Conservation (phyloP, 2,329 filamentous ascomycete genomes). For the Stenocarpella maydis region DNA sequence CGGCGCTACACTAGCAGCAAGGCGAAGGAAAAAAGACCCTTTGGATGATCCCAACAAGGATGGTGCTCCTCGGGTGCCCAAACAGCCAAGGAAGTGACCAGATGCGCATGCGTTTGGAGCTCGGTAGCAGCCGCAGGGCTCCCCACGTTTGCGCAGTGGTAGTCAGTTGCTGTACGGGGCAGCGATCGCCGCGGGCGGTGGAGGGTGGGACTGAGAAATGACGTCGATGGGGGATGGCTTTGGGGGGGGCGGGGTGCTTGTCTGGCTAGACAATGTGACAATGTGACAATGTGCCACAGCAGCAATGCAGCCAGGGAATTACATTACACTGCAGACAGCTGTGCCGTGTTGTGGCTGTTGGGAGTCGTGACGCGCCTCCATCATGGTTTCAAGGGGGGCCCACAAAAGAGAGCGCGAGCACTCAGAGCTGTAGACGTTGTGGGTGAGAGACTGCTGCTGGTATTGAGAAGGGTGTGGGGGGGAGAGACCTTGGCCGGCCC, state of each 20-base stretch:
- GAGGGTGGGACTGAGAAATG: constrained; percentile 1
- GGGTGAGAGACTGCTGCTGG: background rate
- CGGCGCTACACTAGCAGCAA: constrained; percentile 19
- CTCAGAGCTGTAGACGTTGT: background rate
- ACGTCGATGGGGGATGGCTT: constrained; percentile 2
- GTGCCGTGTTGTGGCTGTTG: constrained; percentile 22
- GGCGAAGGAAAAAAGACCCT: constrained; percentile 14
- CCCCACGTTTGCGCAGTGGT: constrained; percentile 13
- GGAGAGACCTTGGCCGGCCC: background rate
- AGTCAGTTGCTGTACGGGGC: constrained; percentile 12
- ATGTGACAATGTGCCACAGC: background rate
- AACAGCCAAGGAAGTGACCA: constrained; percentile 12
- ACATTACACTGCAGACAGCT: background rate
- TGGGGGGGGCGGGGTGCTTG: fast-evolving
- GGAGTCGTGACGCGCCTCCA: background rate
- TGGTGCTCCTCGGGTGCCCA: background rate
- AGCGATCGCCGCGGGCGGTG: constrained; percentile 10
- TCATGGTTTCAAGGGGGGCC: background rate
- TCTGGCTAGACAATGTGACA: background rate
- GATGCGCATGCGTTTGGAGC: constrained; percentile 26
- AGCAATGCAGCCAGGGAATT: background rate
- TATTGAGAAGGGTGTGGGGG: too few relatives aligned
- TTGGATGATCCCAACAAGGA: constrained; percentile 3
- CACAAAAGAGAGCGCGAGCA: background rate
- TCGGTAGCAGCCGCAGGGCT: constrained; percentile 29